Conservation (phyloP, 2,329 filamentous ascomycete species). For the Rhynchosporium graminicola region DNA sequence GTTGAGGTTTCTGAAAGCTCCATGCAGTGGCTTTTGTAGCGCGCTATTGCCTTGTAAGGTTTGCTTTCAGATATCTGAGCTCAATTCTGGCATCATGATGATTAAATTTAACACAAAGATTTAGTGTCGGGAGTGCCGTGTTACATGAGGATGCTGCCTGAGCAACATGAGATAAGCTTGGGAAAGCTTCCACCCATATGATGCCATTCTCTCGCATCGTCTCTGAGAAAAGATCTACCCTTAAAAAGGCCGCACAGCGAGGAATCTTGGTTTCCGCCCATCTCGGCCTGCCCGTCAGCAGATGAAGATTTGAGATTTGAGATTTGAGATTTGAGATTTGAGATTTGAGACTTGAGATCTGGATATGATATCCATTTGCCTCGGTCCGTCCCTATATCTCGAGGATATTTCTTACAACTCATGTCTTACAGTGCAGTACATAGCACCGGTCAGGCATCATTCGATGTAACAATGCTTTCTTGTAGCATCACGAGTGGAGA, state of each 20-base stretch:
- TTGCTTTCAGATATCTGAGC: not conserved
- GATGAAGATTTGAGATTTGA: not conserved
- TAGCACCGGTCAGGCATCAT: conserved; percentile 1
- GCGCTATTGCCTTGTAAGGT: not conserved
- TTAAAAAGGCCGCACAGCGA: conserved; percentile 3
- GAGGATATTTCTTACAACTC: not conserved
- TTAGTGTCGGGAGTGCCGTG: conserved; percentile 11
- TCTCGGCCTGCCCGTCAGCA: conserved; percentile 5
- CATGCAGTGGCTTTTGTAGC: not conserved
- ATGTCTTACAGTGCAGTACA: not conserved
- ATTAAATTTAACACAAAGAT: not conserved
- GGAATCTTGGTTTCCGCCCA: not conserved
- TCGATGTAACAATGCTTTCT: conserved; percentile 10
- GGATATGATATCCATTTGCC: not conserved
- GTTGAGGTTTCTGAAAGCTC: not conserved
- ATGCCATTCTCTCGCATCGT: not conserved
- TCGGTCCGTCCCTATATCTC: not conserved
- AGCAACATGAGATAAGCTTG: conserved; percentile 12
- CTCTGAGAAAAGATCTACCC: conserved; percentile 9
- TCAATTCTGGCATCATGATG: not conserved
- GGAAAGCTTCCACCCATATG: conserved; percentile 3
- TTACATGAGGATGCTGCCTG: not conserved
- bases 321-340: too few species aligned
- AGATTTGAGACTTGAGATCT: not conserved
- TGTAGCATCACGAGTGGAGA: conserved; percentile 4